Evolutionary conservation across 768 basidiomycete genomes (phyloP).

Genomic region (Podaxis carcinomalis): DNA sequence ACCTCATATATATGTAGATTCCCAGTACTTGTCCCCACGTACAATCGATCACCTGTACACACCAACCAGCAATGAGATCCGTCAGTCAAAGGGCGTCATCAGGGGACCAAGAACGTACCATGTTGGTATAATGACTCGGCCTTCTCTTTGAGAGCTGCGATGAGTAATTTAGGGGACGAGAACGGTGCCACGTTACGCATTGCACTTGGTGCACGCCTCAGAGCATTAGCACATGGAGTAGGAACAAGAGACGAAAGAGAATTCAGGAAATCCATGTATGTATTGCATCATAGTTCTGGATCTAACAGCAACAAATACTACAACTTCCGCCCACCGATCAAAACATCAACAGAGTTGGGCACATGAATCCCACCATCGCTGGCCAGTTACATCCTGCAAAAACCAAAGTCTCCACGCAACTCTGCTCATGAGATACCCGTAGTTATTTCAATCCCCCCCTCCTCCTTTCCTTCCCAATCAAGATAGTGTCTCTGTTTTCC

Average conservation of each 20-base stretch:
- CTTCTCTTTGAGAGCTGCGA: slow-evolving; percentile 45
- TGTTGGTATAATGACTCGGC: slow-evolving; percentile 42
- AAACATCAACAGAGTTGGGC: neutral
- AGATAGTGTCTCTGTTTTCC: too few species aligned
- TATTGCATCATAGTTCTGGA: neutral
- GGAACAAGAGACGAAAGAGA: neutral
- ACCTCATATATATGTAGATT: slow-evolving; percentile 31
- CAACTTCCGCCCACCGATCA: neutral
- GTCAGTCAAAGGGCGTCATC: slow-evolving; percentile 3
- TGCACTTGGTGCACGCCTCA: neutral
- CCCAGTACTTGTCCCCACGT: slow-evolving; percentile 32
- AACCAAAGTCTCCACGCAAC: too few species aligned
- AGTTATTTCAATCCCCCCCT: too few species aligned
- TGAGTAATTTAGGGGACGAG: slow-evolving; percentile 25
- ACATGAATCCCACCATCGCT: too few species aligned
- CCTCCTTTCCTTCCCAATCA: too few species aligned
- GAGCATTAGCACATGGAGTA: neutral
- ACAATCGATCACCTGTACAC: slow-evolving; percentile 39
- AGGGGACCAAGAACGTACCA: slow-evolving; percentile 25
- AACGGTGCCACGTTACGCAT: slow-evolving; percentile 33
- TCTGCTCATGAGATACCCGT: too few species aligned
- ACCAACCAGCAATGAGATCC: neutral
- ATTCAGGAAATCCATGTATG: too few species aligned
- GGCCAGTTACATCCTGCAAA: too few species aligned
- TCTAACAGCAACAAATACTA: neutral